These are phyloP conservation scores for Globisporangium abappressorium DNA, from an alignment of 352 stramenopile genomes.

Conservation along the genomic window DNA sequence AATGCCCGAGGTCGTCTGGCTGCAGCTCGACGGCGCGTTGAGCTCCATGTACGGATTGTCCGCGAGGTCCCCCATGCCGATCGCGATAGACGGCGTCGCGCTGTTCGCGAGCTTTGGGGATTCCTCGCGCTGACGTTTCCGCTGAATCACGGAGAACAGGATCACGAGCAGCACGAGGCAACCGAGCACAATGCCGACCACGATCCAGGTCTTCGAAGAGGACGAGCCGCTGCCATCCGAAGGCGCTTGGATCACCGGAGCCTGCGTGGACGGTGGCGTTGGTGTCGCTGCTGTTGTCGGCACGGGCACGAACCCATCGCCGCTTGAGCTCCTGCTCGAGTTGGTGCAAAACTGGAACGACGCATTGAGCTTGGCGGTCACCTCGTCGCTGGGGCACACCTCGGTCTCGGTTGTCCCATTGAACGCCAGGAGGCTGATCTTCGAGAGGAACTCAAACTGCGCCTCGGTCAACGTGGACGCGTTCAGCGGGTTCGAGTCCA, in stretches of 20 bases:
- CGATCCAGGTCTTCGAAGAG: slow-evolving; percentile 39
- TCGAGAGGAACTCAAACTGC: slow-evolving; percentile 57
- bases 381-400: slow-evolving; percentile 40
- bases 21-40: slow-evolving; percentile 45
- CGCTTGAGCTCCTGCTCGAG: background rate
- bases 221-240: slow-evolving; percentile 3
- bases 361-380: slow-evolving; percentile 40
- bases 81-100: slow-evolving; percentile 43
- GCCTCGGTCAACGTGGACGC: slow-evolving; percentile 38
- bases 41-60: slow-evolving; percentile 64
- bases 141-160: slow-evolving; percentile 37
- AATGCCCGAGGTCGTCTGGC: slow-evolving; percentile 72
- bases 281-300: slow-evolving; percentile 9
- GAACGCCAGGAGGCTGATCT: slow-evolving; percentile 45
- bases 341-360: slow-evolving; percentile 63
- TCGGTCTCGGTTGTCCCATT: slow-evolving; percentile 49
- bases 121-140: slow-evolving; percentile 37
- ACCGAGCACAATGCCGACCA: slow-evolving; percentile 37
- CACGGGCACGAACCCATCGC: slow-evolving; percentile 16
- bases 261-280: slow-evolving; percentile 6
- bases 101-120: slow-evolving; percentile 48
- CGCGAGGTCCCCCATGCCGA: slow-evolving; percentile 55
- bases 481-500: slow-evolving; percentile 55
- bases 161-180: slow-evolving; percentile 32
- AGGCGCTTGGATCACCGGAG: background rate